phyloP scores from a whole-genome alignment of 2,329 filamentous ascomycete species.

The Chrysosphaeria jannelii region DNA sequence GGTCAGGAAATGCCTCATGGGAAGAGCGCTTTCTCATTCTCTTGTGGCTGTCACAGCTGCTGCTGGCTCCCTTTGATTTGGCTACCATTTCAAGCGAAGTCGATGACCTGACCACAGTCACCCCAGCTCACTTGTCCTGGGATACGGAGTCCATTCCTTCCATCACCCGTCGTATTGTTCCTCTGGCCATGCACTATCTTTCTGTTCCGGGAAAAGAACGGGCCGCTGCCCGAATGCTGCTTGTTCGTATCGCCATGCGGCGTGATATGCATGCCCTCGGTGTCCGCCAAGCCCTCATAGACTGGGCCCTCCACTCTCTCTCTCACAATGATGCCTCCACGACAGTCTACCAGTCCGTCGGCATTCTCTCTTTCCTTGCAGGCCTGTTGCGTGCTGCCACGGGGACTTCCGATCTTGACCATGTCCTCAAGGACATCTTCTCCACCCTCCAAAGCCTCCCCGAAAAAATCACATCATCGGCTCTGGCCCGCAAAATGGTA shows the following conservation, averaged over 20 bases:
- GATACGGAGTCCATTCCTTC: conserved; percentile 27
- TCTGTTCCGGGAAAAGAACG: conserved; percentile 57
- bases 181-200: conserved; percentile 41
- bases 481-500: conserved; percentile 50
- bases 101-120: conserved; percentile 1
- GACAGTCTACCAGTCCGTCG: conserved; percentile 42
- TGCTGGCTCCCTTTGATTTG: conserved; percentile 73
- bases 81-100: conserved; percentile 40
- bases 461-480: conserved; percentile 32
- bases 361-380: conserved; percentile 49
- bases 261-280: conserved; percentile 63
- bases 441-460: conserved; percentile 28
- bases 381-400: conserved; percentile 38
- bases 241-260: conserved; percentile 57
- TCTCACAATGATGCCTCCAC: conserved; percentile 10
- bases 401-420: conserved; percentile 43
- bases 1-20: conserved; percentile 19
- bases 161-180: conserved; percentile 38
- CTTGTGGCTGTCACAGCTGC: conserved; percentile 59
- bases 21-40: conserved; percentile 69
- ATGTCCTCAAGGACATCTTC: conserved; percentile 35
- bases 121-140: too few species aligned
- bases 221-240: conserved; percentile 55
- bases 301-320: conserved; percentile 38
- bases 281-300: conserved; percentile 33